Percentiles rank a stretch among this genome's conserved stretches.
Conservation (phyloP, 345 rosid genomes). For the Rhodomyrtus tomentosa region DNA sequence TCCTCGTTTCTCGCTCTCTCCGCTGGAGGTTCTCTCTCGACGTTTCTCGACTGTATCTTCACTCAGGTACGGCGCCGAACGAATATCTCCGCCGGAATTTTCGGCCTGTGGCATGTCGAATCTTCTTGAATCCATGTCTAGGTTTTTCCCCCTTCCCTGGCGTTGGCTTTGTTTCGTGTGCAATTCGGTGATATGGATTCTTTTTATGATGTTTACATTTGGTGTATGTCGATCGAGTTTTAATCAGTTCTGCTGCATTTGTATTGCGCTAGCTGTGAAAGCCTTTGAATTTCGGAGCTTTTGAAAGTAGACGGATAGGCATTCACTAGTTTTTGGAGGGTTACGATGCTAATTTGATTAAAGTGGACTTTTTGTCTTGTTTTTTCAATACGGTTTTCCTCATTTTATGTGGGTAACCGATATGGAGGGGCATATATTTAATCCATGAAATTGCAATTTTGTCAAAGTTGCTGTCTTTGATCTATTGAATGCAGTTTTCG, state of each 20-base stretch:
- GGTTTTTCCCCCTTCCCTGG: not conserved
- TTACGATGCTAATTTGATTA: not conserved
- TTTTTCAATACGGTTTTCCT: not conserved
- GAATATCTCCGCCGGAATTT: not conserved
- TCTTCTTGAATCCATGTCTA: not conserved
- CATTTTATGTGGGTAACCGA: not conserved
- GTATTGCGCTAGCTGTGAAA: not conserved
- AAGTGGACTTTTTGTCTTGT: not conserved
- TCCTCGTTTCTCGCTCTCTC: not conserved
- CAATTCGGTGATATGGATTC: not conserved
- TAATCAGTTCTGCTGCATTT: not conserved
- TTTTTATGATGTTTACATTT: not conserved
- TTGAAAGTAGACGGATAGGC: not conserved
- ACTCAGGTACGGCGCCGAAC: not conserved
- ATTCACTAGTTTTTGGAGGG: not conserved
- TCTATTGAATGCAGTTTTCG: not conserved
- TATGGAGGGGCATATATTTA: not conserved
- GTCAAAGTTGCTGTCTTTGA: not conserved
- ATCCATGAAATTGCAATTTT: not conserved
- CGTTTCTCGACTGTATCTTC: not conserved
- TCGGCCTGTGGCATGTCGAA: not conserved
- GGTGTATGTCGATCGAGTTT: not conserved
- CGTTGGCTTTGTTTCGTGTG: not conserved
- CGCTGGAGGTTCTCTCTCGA: not conserved
- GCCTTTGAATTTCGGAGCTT: not conserved